Evolutionary conservation across 2,329 filamentous ascomycete species (phyloP).

Genomic region (Thermoascus crustaceus): DNA sequence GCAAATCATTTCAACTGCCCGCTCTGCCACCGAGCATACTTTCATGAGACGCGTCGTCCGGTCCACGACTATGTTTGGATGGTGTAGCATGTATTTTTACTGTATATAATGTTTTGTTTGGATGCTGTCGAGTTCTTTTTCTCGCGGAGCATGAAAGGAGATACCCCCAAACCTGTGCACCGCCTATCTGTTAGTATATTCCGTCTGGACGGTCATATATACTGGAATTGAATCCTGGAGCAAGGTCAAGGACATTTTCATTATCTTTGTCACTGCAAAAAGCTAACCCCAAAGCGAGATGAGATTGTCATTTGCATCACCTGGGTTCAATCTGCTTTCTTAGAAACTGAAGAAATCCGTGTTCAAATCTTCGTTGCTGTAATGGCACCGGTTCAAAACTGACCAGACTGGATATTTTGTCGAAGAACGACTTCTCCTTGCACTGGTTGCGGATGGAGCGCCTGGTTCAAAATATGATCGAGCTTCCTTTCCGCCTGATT

Average conservation of each 20-base stretch:
- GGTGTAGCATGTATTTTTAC: slow-evolving; percentile 16
- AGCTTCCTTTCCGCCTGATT: slow-evolving; percentile 29
- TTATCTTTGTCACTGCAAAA: too few species aligned
- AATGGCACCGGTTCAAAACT: slow-evolving; percentile 27
- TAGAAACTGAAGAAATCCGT: slow-evolving; percentile 14
- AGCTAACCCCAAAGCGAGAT: too few species aligned
- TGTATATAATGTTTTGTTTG: background rate
- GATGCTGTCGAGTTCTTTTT: background rate
- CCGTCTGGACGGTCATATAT: too few species aligned
- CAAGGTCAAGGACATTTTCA: too few species aligned
- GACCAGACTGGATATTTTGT: slow-evolving; percentile 22
- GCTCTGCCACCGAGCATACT: slow-evolving; percentile 30
- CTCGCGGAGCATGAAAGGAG: too few species aligned
- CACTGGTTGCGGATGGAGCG: slow-evolving; percentile 27
- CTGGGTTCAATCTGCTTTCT: background rate
- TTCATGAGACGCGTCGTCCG: slow-evolving; percentile 18
- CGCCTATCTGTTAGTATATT: too few species aligned
- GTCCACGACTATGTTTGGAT: slow-evolving; percentile 29
- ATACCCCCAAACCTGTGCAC: slow-evolving; percentile 1
- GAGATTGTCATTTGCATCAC: too few species aligned
- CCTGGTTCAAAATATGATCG: slow-evolving; percentile 27
- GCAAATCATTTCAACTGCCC: slow-evolving; percentile 32
- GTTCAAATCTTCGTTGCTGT: slow-evolving; percentile 25
- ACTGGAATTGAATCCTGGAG: too few species aligned
- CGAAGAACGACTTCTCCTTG: slow-evolving; percentile 15